Conservation (phyloP, 257 asterid genomes). For the Solanum medicagineum region DNA sequence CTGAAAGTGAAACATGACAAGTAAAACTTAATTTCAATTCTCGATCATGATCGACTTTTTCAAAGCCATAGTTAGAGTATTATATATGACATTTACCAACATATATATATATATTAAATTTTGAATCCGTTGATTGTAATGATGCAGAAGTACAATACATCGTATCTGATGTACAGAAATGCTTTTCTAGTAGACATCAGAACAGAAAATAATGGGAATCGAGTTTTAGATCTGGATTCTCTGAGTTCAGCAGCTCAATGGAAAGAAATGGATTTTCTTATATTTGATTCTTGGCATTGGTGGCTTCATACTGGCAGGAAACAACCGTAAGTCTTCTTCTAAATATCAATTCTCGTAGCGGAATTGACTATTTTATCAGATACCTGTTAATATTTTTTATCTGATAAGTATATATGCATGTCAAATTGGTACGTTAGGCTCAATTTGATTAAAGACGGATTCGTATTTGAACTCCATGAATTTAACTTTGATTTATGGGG, state of each 20-base stretch:
- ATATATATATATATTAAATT: background rate
- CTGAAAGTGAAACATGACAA: background rate
- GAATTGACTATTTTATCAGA: background rate
- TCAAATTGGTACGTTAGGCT: background rate
- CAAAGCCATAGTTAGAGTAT: background rate
- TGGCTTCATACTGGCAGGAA: constrained; percentile 49
- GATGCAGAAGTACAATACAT: constrained; percentile 14
- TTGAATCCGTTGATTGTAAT: background rate
- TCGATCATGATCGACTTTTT: background rate
- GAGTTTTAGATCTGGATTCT: constrained; percentile 28
- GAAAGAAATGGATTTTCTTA: constrained; percentile 19
- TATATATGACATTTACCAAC: background rate
- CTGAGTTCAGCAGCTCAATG: constrained; percentile 13
- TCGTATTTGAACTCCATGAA: background rate
- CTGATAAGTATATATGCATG: background rate
- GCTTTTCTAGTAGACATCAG: constrained; percentile 24
- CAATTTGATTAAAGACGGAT: background rate
- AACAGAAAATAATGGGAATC: background rate
- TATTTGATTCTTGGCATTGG: constrained; percentile 49
- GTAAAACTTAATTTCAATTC: background rate
- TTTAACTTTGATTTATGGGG: background rate
- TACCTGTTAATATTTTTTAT: background rate
- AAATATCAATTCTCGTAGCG: background rate
- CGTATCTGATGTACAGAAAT: constrained; percentile 19
- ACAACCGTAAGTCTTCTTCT: constrained; percentile 31